These are phyloP conservation scores for Podila minutissima DNA, from an alignment of 192 early-diverging fungal species.

Conservation along the genomic window DNA sequence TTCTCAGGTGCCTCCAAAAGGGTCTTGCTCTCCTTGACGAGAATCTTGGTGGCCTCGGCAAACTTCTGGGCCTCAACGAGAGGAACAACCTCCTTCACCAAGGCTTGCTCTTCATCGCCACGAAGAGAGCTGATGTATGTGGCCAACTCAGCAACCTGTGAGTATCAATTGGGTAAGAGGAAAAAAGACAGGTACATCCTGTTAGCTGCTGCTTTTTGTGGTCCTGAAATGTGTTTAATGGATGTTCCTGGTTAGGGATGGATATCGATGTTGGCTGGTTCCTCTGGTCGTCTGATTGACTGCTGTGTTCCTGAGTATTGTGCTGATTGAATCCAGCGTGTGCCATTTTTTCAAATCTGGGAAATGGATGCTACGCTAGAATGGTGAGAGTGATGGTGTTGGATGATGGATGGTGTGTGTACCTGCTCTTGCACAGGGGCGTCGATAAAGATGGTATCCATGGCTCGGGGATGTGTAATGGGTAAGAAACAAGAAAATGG, in stretches of 20 bases:
- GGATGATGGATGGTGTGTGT: neutral
- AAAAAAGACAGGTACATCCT: too few species aligned
- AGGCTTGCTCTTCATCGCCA: conserved; percentile 58
- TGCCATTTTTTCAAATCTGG: too few species aligned
- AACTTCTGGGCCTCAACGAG: conserved; percentile 69
- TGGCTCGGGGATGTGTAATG: conserved; percentile 16
- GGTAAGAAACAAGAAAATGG: neutral
- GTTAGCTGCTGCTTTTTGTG: neutral
- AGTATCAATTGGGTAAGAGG: neutral
- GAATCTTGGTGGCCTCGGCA: conserved; percentile 62
- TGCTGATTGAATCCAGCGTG: too few species aligned
- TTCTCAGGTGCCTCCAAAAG: conserved; percentile 68
- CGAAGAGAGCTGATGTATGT: conserved; percentile 69
- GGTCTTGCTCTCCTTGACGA: conserved; percentile 63
- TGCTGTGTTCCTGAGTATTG: too few species aligned
- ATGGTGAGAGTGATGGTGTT: neutral
- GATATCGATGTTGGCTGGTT: too few species aligned
- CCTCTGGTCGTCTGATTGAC: too few species aligned
- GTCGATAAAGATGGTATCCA: conserved; percentile 51
- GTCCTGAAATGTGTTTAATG: neutral
- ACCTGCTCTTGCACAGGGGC: conserved; percentile 46
- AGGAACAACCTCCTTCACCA: conserved; percentile 58
- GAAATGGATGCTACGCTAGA: neutral
- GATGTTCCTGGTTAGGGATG: too few species aligned
- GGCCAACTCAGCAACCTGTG: conserved; percentile 77